A percentile compares a stretch with the other conserved stretches of the same genome.
These are phyloP conservation scores for Sporothrix luriei DNA, from an alignment of 2,329 filamentous ascomycete genomes.

Conservation along the genomic window DNA sequence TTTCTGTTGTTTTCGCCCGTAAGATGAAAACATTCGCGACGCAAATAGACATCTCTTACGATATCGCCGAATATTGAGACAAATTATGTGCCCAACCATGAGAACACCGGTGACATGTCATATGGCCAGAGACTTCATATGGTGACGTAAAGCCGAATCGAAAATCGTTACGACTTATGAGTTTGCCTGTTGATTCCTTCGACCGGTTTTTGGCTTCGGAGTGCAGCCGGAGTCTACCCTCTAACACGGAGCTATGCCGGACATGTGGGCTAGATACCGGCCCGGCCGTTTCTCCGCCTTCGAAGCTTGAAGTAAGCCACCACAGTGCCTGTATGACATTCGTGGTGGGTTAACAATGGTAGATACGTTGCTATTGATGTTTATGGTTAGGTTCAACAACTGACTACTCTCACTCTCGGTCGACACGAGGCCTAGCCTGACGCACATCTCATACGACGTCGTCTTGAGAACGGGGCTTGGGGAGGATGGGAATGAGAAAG, in stretches of 20 bases:
- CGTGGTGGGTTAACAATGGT: background rate
- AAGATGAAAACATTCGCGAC: too few species aligned
- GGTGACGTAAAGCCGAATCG: too few species aligned
- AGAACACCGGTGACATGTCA: too few species aligned
- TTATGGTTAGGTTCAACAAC: background rate
- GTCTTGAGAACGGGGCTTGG: background rate
- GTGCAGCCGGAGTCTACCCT: background rate
- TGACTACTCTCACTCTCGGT: background rate
- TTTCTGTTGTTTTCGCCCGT: too few species aligned
- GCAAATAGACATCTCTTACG: too few species aligned
- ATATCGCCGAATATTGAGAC: too few species aligned
- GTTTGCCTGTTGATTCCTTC: too few species aligned
- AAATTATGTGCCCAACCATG: too few species aligned
- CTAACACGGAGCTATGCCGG: background rate
- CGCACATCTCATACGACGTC: slow-evolving; percentile 20
- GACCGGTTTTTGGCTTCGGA: background rate
- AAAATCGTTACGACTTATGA: too few species aligned
- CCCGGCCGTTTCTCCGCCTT: slow-evolving; percentile 1
- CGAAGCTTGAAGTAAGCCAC: background rate
- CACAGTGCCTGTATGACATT: too few species aligned
- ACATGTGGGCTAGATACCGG: background rate
- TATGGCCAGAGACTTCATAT: too few species aligned
- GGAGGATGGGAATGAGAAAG: background rate
- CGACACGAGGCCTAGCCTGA: slow-evolving; percentile 30
- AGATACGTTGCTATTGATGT: background rate